Evolutionary conservation across 75 land plant genomes (phyloP).

Genomic region (Adiantum capillusveneris): DNA sequence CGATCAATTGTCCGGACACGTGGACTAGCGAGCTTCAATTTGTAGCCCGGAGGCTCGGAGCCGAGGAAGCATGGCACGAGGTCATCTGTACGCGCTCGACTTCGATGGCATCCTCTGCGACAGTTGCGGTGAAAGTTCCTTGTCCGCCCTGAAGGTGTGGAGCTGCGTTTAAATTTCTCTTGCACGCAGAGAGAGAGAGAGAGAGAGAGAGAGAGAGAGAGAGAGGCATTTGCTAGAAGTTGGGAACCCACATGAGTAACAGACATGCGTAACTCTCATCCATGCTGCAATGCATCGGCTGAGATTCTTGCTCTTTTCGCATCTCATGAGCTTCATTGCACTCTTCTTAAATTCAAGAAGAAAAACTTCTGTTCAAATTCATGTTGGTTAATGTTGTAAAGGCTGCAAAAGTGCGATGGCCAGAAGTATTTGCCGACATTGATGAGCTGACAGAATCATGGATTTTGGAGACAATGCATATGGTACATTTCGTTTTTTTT

Average conservation of each 20-base stretch:
- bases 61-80: too few species aligned
- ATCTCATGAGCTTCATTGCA: too few species aligned
- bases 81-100: slow-evolving; percentile 86
- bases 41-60: too few species aligned
- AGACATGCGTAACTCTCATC: not conserved
- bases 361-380: too few species aligned
- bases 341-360: too few species aligned
- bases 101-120: slow-evolving; percentile 98
- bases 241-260: not conserved
- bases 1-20: too few species aligned
- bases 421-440: slow-evolving; percentile 52
- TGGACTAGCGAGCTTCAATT: too few species aligned
- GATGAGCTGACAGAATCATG: slow-evolving; percentile 64
- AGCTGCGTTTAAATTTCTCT: not conserved
- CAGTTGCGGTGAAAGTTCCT: slow-evolving; percentile 98
- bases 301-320: too few species aligned
- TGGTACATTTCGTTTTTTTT: slow-evolving; percentile 28
- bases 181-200: not conserved
- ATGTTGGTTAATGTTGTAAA: slow-evolving; percentile 7
- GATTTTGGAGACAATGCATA: slow-evolving; percentile 87
- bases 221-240: not conserved
- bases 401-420: slow-evolving; percentile 97
- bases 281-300: too few species aligned
- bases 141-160: slow-evolving; percentile 82
- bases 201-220: not conserved